phyloP scores from a whole-genome alignment of 257 asterid species.

The Fraxinus pennsylvanica region DNA sequence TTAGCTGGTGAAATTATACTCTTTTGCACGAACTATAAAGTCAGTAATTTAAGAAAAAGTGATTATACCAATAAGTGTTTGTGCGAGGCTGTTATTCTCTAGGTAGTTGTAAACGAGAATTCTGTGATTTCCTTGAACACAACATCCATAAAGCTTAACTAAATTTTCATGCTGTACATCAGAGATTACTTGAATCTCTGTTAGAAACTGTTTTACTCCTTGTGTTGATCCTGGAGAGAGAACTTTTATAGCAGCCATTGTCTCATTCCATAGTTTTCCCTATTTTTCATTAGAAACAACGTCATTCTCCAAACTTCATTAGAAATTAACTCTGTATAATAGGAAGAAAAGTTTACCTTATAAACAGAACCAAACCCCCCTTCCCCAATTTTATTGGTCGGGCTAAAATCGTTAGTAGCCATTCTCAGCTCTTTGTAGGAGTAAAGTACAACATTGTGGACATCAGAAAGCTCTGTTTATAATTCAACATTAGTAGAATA shows the following conservation, averaged over 20 bases:
- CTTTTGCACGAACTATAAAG: too few species aligned
- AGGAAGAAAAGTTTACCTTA: conserved; percentile 47
- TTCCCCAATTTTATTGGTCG: conserved; percentile 77
- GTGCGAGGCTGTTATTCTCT: conserved; percentile 89
- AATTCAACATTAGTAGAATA: conserved; percentile 33
- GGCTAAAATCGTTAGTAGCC: conserved; percentile 77
- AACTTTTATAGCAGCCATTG: conserved; percentile 91
- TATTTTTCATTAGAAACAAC: conserved; percentile 27
- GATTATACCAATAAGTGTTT: conserved; percentile 79
- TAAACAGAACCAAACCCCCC: conserved; percentile 97
- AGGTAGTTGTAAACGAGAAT: conserved; percentile 92
- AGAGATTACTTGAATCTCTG: conserved; percentile 86
- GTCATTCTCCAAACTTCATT: conserved; percentile 9
- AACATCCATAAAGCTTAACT: conserved; percentile 90
- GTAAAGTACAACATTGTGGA: conserved; percentile 57
- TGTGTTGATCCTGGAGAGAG: conserved; percentile 79
- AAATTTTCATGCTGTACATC: conserved; percentile 80
- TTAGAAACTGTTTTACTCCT: conserved; percentile 83
- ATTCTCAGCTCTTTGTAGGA: conserved; percentile 68
- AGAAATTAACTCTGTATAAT: not conserved
- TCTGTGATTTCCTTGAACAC: conserved; percentile 77
- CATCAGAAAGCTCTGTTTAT: conserved; percentile 61
- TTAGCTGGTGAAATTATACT: too few species aligned
- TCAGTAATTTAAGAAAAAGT: not conserved
- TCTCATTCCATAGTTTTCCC: conserved; percentile 78